Evolutionary conservation across 2,329 filamentous ascomycete species (phyloP).

Genomic region (Juglanconis oblonga): DNA sequence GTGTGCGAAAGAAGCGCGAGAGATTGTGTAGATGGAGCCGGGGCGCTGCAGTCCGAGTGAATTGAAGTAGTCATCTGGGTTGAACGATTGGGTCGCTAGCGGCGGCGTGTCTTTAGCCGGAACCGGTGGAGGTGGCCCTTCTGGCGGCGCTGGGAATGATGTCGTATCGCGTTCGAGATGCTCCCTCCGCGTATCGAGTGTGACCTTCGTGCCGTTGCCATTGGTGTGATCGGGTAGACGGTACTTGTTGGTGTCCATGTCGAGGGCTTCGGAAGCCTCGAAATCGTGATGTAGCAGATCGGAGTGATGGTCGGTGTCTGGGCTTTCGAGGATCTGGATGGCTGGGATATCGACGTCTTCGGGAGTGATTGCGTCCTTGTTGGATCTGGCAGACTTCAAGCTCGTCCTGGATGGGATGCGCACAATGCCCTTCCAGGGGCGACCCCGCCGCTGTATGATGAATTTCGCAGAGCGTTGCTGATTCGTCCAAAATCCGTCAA

Average conservation of each 20-base stretch:
- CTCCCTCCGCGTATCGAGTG: slow-evolving; percentile 54
- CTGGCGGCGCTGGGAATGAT: slow-evolving; percentile 38
- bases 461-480: slow-evolving; percentile 44
- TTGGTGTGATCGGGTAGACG: slow-evolving; percentile 68
- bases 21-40: slow-evolving; percentile 91
- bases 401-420: slow-evolving; percentile 41
- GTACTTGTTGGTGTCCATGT: slow-evolving; percentile 73
- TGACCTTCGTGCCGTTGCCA: slow-evolving; percentile 64
- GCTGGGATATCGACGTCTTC: slow-evolving; percentile 20
- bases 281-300: slow-evolving; percentile 49
- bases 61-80: slow-evolving; percentile 63
- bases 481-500: slow-evolving; percentile 61
- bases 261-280: slow-evolving; percentile 45
- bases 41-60: slow-evolving; percentile 64
- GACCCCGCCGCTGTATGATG: slow-evolving; percentile 62
- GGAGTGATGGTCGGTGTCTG: slow-evolving; percentile 27
- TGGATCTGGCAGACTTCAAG: slow-evolving; percentile 22
- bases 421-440: slow-evolving; percentile 68
- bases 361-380: slow-evolving; percentile 16
- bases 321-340: slow-evolving; percentile 28
- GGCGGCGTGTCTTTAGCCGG: slow-evolving; percentile 49
- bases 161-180: slow-evolving; percentile 51
- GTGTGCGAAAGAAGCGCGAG: slow-evolving; percentile 85
- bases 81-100: slow-evolving; percentile 32
- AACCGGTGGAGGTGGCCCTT: slow-evolving; percentile 38